Percentiles rank a stretch among this genome's conserved stretches.
phyloP scores from a whole-genome alignment of 768 basidiomycete genomes.

The Boletus edulis region DNA sequence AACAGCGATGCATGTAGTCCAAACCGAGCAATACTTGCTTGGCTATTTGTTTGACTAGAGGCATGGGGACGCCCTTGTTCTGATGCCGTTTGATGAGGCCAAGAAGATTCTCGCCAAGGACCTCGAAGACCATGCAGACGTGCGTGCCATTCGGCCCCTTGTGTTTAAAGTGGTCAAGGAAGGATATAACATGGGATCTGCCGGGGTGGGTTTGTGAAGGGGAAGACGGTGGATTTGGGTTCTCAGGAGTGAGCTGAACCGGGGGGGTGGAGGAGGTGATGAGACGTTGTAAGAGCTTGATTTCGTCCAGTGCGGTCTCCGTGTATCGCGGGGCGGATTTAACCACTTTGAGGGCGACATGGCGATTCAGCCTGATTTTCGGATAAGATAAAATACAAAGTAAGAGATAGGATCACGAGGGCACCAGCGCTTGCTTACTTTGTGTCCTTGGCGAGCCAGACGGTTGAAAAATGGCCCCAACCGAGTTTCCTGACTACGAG shows the following conservation, averaged over 20 bases:
- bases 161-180: slow-evolving; percentile 97
- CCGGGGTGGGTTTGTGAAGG: slow-evolving; percentile 80
- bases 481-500: slow-evolving; percentile 92
- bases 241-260: slow-evolving; percentile 42
- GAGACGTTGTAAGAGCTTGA: slow-evolving; percentile 94
- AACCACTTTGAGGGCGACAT: slow-evolving; percentile 98
- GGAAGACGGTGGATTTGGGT: slow-evolving; percentile 48
- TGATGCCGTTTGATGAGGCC: slow-evolving; percentile 98
- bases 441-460: slow-evolving; percentile 83
- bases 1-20: slow-evolving; percentile 97
- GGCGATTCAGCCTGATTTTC: slow-evolving; percentile 75
- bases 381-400: slow-evolving; percentile 14
- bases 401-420: neutral
- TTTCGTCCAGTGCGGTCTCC: slow-evolving; percentile 97
- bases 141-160: slow-evolving; percentile 96
- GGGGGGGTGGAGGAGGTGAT: slow-evolving; percentile 77
- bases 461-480: slow-evolving; percentile 93
- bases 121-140: slow-evolving; percentile 99
- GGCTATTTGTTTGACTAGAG: slow-evolving; percentile 90
- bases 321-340: slow-evolving; percentile 97
- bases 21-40: slow-evolving; percentile 94
- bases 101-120: slow-evolving; percentile 93
- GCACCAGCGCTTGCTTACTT: slow-evolving; percentile 50
- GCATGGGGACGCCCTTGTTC: slow-evolving; percentile 95
- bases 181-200: slow-evolving; percentile 91